phyloP scores from a whole-genome alignment of 352 stramenopile genomes.

The Pythium rhizo-oryzae region DNA sequence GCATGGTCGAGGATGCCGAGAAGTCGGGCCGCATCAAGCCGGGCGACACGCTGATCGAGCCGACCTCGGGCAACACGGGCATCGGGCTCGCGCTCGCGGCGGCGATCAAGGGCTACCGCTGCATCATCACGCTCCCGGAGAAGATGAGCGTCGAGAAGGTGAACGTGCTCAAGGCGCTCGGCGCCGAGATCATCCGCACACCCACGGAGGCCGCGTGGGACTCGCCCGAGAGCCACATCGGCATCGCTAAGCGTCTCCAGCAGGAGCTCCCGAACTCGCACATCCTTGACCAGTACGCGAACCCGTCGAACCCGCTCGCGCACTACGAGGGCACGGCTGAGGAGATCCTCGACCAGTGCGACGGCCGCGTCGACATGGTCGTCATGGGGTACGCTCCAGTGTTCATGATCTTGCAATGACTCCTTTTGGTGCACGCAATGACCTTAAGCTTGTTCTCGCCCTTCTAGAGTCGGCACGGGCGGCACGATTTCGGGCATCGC shows the following conservation, averaged over 20 bases:
- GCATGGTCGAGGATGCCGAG: slow-evolving; percentile 92
- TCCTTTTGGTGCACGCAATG: too few relatives aligned
- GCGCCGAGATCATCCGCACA: slow-evolving; percentile 96
- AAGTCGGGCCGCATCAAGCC: slow-evolving; percentile 82
- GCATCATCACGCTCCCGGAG: slow-evolving; percentile 93
- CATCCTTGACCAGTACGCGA: slow-evolving; percentile 97
- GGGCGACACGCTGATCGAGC: slow-evolving; percentile 94
- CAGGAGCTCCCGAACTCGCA: slow-evolving; percentile 95
- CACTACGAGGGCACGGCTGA: slow-evolving; percentile 97
- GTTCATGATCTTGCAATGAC: too few relatives aligned
- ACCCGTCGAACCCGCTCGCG: slow-evolving; percentile 95
- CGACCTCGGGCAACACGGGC: slow-evolving; percentile 96
- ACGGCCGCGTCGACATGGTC: slow-evolving; percentile 94
- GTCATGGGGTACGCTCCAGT: slow-evolving; percentile 60
- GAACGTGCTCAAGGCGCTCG: slow-evolving; percentile 95
- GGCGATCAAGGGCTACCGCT: slow-evolving; percentile 96
- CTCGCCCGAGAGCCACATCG: slow-evolving; percentile 95
- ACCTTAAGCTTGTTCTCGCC: slow-evolving; percentile 32
- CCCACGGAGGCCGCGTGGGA: slow-evolving; percentile 96
- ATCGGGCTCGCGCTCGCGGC: slow-evolving; percentile 97
- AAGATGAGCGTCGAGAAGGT: slow-evolving; percentile 98
- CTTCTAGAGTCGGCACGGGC: slow-evolving; percentile 91
- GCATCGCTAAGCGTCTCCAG: slow-evolving; percentile 92
- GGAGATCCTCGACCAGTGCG: slow-evolving; percentile 94
- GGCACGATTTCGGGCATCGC: slow-evolving; percentile 95